Base-by-base conservation (phyloP, 345 rosid species). In the Euphorbia tirucalli region DNA sequence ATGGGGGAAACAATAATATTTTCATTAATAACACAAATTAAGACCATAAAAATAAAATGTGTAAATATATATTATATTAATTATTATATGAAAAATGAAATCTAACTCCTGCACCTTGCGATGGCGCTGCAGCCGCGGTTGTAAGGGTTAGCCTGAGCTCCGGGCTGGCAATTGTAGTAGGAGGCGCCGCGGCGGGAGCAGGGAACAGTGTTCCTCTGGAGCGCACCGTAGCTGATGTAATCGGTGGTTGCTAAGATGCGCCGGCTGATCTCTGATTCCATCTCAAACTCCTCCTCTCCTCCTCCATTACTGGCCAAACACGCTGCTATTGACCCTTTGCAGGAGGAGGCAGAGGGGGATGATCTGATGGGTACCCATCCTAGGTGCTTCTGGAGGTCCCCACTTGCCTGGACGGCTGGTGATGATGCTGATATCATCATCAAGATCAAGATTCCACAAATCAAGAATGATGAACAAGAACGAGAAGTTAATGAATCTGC, bases 181-280 rank as follows among this genome's bases (percentile, higher is more conserved):
- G 97, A 90, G 13, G 97, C 91, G 3, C 99, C 97, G 35, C 99
- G 93, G 0, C 89, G 83, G 4, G 99, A 92, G 78, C 99, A 95
- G 30, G 99, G 99, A 9, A 95, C 99, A 39, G 79, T 78, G 90
- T 95, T 85, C 87, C 83, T 88, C 93, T 71, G 89, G 68, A 95
- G 87, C 28, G 97, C 96, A 37, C 93, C 97, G 77, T 95, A 95
- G 96, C 99, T 87, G 67, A 95, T 75, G 85, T 90, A 92, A 57
- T 52, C 85, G 81, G 44, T 82, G 41, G 93, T 89, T 1, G 93
- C 91, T 71, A 95, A 78, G 18, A 96, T 90, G 49, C 98, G 93
- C 77, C 98, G 65, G 87, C 72, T 90, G 80, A 80, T 88, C 71
- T 93, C 99, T 0, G 96, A 83, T 39, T 89, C 98, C 81, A 91